Base-by-base conservation (phyloP, 2,329 filamentous ascomycete genomes). In the Nannizzia gypsea region DNA sequence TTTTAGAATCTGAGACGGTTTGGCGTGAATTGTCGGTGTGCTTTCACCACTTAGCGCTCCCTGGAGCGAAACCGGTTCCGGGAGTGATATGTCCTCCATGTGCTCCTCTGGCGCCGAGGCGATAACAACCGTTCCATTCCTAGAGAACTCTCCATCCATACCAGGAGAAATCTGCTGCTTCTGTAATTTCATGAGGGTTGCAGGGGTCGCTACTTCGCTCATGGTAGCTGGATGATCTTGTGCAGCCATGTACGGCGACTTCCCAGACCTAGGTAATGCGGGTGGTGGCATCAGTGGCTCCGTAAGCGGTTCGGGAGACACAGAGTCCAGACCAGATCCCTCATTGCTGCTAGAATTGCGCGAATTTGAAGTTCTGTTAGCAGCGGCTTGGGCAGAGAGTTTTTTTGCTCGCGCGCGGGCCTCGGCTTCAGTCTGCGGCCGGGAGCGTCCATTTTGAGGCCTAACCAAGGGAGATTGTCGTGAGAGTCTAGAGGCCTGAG, bases 181-280 rank as follows among this genome's bases (percentile, higher is more conserved):
- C 58, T 67, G 80, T 48, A 92, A 78, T 67, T 84, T 87, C 88
- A 96, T 96, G 61, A 96, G 75, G 5, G 90, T 95, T 6, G 91
- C 89, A 0, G 90, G 90, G 0, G 90, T 95, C 1, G 89, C 90
- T 9, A 89, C 88, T 58, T 84, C 74, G 55, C 83, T 66, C 26
- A 67, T 63, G 57, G 63, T 63, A 55, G 69, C 63, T 59, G 70
- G 65, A 20, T 66, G 58, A n/a, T 65, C 63, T 36, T 74, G 72
- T 1, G 72, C 69, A 26, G 64, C 61, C 22, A 75, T 71, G 31
- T 68, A 67, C 15, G 76, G 74, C 15, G 76, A 78, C 61, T 67
- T 74, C 31, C 71, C 69, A 8, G 73, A 68, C 24, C 70, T 66
- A 15, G 77, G 77, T 38, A 78, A 66, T 13, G 77, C 76, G 20